Base-by-base conservation (phyloP, 2,329 filamentous ascomycete species). In the Phaeosphaeria sp. region DNA sequence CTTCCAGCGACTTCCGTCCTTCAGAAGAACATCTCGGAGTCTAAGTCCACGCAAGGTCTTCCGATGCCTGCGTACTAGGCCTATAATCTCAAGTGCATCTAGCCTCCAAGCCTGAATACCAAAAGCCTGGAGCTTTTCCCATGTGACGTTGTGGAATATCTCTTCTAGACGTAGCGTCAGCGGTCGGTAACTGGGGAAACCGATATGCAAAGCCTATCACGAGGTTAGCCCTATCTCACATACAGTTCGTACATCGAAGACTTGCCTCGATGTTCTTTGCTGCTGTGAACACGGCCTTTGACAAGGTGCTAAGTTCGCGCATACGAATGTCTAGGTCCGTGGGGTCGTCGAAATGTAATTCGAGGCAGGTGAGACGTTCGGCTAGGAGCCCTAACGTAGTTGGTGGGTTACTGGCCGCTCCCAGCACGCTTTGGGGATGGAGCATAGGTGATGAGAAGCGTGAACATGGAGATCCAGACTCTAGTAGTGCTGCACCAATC, bases 21-120 rank as follows among this genome's bases (percentile, higher is more conserved):
- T 85, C 9, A 90, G 78, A 21, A 86, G 80, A n/a, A 90, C 82
- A 51, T 87, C 83, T 52, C 84, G 78, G 21, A 90, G 73, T 20
- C 87, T 79, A 20, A 90, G 75, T 3, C 87, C 87, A 42, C 83
- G 83, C 3, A 90, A 75, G 23, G 81, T 84, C 11, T 81, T 78
- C 50, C 80, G 78, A 66, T 90, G 87, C 41, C 86, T 81, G 27
- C 80, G 77, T 1, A 84, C 80, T 6, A 90, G 75, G 0, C 75
- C 76, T 46, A 88, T 84, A 50, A 90, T 85, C 66, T 90, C 88
- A 1, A 84, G 80, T 1, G 84, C 82, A 46, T 84, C 77, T 3
- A 90, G 74, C 43, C 82, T 81, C 88, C 88, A 90, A 15, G 85
- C 83, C 62, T 89, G 86, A 21, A 90, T 83, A 1, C 88, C 88